Base-by-base conservation (phyloP, 805 yeast genomes). In the Lachancea thermotolerans region DNA sequence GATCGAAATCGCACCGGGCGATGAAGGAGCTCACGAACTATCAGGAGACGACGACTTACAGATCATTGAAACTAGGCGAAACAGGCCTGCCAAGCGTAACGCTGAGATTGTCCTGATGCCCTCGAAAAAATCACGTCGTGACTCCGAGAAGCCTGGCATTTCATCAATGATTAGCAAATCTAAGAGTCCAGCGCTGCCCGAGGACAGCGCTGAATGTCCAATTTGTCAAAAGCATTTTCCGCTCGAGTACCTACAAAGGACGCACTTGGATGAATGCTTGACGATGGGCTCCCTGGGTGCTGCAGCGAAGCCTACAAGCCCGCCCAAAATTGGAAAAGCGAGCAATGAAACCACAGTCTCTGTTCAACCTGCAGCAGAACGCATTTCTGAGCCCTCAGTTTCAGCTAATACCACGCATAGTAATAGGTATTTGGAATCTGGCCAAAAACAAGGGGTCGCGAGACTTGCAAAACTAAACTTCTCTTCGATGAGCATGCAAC, bases 401-500 rank as follows among this genome's bases (percentile, higher is more conserved):
- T 3, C 15, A 14, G 21, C 17, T 16, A 14, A 16, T 16, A 17
- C 29, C 27, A 57, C 67, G 0, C 93, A 85, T 57, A 68, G 83
- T 10, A 87, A 80, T 55, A 68, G 68, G 43, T 85, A 93, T 54
- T 58, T 82, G 17, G 55, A 55, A 3, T 44, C 56, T 18, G 56
- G 59, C 21, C 32, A 54, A 35, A 60, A 50, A 10, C 41, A 44
- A 29, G 38, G 64, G 25, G 54, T 62, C 25, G 68, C 67, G 44
- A 68, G 77, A 54, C 62, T 83, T 7, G 78, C 88, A 2, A 81
- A 82, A 52, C 63, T 86, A 10, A 88, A 84, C 58, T 81, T 78
- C 50, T 68, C 75, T 10, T 70, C 85, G 0, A 64, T 85, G 47
- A 67, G 80, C 3, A 76, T 79, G 1, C 62, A 79, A 2, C 79